Base-by-base conservation (phyloP, 192 early-diverging fungal species). In the Podila epigama region DNA sequence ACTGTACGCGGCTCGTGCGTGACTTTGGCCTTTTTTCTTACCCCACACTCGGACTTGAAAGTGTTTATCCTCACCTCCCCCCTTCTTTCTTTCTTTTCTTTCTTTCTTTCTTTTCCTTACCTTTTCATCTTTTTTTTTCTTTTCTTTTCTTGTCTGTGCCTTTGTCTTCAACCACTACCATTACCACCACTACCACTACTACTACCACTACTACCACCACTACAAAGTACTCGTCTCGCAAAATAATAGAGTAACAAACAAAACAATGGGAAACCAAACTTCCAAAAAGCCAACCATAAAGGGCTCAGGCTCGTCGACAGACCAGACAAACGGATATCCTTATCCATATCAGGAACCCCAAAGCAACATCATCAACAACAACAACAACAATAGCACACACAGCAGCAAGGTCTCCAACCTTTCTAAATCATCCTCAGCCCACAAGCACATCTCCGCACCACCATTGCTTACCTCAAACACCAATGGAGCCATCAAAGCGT, bases 331-430 rank as follows among this genome's bases (percentile, higher is more conserved):
- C 36, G 32, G 35, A 35, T 65, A 40, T 34, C 16, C 44, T 15
- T 41, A 31, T 34, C 41, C 44, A 41, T 16, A 29, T n/a, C 44
- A 48, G n/a, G 44, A 48, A 10, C 3, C 44, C n/a, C n/a, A n/a
- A n/a, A n/a, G n/a, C n/a, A n/a, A n/a, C n/a, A n/a, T n/a, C n/a
- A n/a, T n/a, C 27, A 20, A 50, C 22, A 51, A 39, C 31, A 56
- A 32, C 5, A 31, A 36, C 28, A 28, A 16, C 28, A 22, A 33
- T 22, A n/a, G n/a, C n/a, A n/a, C n/a, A n/a, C n/a, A n/a, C 44
- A 48, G 7, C 44, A 48, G 25, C 44, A 48, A 48, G 44, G 44
- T 48, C 44, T 48, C 44, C 44, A 48, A 48, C n/a, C 44, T 48
- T 22, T 22, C 41, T n/a, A n/a, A 18, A 18, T 22, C n/a, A 22